Evolutionary conservation across 768 basidiomycete species (phyloP), one percentile per base, ranked within the genome.

Genomic region (Antrodiella citrinella): DNA sequence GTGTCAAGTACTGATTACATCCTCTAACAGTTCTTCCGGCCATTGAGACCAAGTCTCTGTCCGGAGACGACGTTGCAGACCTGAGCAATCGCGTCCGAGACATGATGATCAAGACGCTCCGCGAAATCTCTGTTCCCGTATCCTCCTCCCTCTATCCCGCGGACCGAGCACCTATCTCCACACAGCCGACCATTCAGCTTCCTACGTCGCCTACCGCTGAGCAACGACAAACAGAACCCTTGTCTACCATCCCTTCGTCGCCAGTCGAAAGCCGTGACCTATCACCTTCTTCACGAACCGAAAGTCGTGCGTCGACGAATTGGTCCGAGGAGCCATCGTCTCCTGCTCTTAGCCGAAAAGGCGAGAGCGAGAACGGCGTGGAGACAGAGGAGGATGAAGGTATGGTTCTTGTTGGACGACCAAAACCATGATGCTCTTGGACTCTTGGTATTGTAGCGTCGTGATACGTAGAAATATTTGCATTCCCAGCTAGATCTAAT

Each of bases 371-470:
- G 61, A 75, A 76, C 54, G 84, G 82, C 7, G 71, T 70, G 20
- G 86, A 88, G 58, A 90, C 87, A 35, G 88, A 91, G 62, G 83
- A 85, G 60, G 88, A 91, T 51, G 88, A 91, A 59, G 88, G 85
- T 4, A 82, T 90, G 82, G 77, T 91, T 51, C 63, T 90, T 23
- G 81, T 91, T 46, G 83, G 80, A 38, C 74, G 82, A 51, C 86
- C 86, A 9, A 49, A 43, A 20, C 42, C 22, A 38, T 49, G 44
- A 39, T 18, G 20, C n/a, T 43, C 18, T 22, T 18, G 30, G 7
- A 7, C 30, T 15, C 30, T 35, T 35, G 7, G 7, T 15, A 35
- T 15, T 7, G 15, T 15, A 35, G 30, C 30, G 15, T 35, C 15
- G 30, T 35, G 30, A 35, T 35, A 15, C 30, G 30, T 35, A 35